Evolutionary conservation across 2,329 filamentous ascomycete genomes (phyloP), one percentile per base, ranked within the genome.

Genomic region (Neonectria sp.): DNA sequence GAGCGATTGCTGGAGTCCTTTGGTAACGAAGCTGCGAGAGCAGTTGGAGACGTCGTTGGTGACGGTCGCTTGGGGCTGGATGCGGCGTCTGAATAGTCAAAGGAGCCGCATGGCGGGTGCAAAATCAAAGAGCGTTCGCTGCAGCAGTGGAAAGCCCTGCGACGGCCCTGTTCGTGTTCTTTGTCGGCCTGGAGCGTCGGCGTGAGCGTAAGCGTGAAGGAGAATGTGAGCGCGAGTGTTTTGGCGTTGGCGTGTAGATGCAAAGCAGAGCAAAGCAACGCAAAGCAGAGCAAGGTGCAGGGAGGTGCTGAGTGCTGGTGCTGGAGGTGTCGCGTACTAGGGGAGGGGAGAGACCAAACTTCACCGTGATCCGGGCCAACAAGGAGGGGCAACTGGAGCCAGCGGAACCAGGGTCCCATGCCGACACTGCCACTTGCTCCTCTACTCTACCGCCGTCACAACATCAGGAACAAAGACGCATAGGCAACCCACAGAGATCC

Each of bases 61-160:
- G 70, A 73, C 48, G 64, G 66, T 71, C 60, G 73, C 72, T 63
- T 72, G 68, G 73, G 70, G 68, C 68, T 76, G 70, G 67, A 69
- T 57, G 59, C 67, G 68, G 65, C 69, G 70, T 65, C 55, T 63
- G 63, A 64, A 52, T 45, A 75, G 73, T 79, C 77, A 79, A 65
- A 70, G 66, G 43, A 73, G 65, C 70, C 65, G 71, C 78, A 79
- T 79, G 58, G 53, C 69, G 68, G 49, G 63, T 15, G 43, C 46
- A 59, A 60, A 63, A 64, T 25, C 45, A 57, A 65, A 65, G 61
- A 31, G 43, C 27, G 33, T 55, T 37, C 27, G 15, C 51, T n/a
- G 25, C 49, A 46, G 60, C 48, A 61, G 46, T 55, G 12, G 45
- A 64, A 57, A 65, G 45, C 53, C 61, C 43, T 68, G 52, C 64